These are phyloP conservation scores for Fusarium sp. DNA, from an alignment of 2,329 filamentous ascomycete genomes.

Conservation along the genomic window DNA sequence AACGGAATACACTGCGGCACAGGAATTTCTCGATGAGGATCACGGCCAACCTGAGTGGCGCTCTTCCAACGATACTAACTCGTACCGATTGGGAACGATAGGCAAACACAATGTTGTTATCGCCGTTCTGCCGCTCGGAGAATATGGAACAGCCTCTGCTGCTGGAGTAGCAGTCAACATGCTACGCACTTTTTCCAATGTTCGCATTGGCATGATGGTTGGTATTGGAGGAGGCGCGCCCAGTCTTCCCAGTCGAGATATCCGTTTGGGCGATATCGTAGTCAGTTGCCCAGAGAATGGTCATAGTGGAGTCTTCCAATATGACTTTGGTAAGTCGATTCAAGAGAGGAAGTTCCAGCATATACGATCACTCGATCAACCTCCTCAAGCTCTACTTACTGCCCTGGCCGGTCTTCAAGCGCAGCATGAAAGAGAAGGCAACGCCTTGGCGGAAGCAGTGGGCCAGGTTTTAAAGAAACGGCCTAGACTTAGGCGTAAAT, in stretches of 20 bases:
- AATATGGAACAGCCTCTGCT: background rate
- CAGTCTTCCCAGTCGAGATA: background rate
- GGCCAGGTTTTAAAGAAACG: background rate
- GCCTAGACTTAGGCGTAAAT: background rate
- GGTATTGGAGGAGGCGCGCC: background rate
- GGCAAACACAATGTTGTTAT: background rate
- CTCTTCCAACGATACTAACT: background rate
- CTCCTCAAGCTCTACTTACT: background rate
- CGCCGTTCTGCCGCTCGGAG: background rate
- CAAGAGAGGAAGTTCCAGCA: background rate
- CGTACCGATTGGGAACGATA: background rate
- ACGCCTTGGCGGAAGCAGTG: background rate
- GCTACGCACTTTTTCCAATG: conserved; percentile 1
- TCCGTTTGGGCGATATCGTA: conserved; percentile 3
- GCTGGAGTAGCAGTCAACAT: background rate
- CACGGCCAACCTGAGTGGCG: background rate
- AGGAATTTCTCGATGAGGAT: conserved; percentile 2
- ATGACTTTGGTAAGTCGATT: conserved; percentile 1
- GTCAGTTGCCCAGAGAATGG: background rate
- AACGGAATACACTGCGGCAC: background rate
- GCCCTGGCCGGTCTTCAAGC: background rate
- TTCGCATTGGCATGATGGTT: conserved; percentile 1
- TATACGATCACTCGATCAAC: background rate
- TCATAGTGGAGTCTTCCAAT: background rate
- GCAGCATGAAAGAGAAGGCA: background rate